A percentile compares a stretch with the other conserved stretches of the same genome.
phyloP scores from a whole-genome alignment of 2,329 filamentous ascomycete genomes.

The Trichoderma guizhouense region DNA sequence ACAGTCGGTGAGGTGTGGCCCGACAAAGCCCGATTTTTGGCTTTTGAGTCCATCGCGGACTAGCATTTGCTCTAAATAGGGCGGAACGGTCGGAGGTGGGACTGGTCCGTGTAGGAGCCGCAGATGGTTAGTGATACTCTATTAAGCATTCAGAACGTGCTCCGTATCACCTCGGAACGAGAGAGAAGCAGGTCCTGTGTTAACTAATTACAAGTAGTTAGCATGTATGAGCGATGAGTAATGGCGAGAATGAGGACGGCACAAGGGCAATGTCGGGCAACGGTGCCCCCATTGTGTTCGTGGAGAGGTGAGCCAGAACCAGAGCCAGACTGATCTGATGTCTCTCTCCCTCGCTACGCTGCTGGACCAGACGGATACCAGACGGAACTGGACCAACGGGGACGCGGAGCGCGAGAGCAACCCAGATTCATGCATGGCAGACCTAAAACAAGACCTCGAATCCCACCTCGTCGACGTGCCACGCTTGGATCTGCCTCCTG shows the following conservation, averaged over 20 bases:
- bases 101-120: neutral
- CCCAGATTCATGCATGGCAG: neutral
- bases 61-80: neutral
- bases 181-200: neutral
- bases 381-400: neutral
- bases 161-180: neutral
- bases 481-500: slow-evolving; percentile 18
- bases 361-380: neutral
- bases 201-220: neutral
- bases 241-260: neutral
- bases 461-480: neutral
- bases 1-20: slow-evolving; percentile 13
- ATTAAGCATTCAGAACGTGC: neutral
- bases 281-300: neutral
- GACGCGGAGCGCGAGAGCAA: neutral
- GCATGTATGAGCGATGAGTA: neutral
- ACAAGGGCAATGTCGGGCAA: neutral
- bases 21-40: slow-evolving; percentile 10
- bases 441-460: neutral
- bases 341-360: neutral
- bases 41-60: neutral
- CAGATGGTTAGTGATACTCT: neutral
- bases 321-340: neutral
- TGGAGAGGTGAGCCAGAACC: neutral
- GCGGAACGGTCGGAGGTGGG: slow-evolving; percentile 6